Evolutionary conservation across 495 filamentous ascomycete species (phyloP).

Genomic region (Daldinia concentrica): DNA sequence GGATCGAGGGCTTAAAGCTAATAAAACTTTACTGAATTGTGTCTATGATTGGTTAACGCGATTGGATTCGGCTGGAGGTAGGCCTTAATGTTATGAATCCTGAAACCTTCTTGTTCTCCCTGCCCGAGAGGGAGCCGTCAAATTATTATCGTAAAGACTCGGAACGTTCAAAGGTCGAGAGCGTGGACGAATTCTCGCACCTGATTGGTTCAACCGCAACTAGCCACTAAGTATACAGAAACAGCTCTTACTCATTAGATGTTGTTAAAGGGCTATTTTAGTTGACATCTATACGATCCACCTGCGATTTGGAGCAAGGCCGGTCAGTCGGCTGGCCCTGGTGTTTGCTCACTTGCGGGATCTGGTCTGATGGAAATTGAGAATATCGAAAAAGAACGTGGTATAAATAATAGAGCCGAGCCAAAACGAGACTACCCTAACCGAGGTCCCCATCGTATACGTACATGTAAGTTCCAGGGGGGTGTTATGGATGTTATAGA

Average conservation of each 20-base stretch:
- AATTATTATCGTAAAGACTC: slow-evolving; percentile 5
- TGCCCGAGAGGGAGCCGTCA: slow-evolving; percentile 28
- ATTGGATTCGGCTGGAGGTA: slow-evolving; percentile 6
- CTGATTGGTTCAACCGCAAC: slow-evolving; percentile 29
- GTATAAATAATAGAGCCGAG: slow-evolving; percentile 1
- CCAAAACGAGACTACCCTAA: slow-evolving; percentile 3
- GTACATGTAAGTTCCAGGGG: not conserved
- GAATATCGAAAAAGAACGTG: not conserved
- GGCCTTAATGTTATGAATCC: slow-evolving; percentile 2
- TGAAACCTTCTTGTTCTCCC: slow-evolving; percentile 6
- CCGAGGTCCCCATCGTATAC: not conserved
- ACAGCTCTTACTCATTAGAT: slow-evolving; percentile 26
- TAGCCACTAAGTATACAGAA: slow-evolving; percentile 18
- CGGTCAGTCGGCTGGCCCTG: slow-evolving; percentile 15
- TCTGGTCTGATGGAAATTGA: slow-evolving; percentile 18
- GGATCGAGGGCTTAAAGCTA: slow-evolving; percentile 5
- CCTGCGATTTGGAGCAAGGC: slow-evolving; percentile 25
- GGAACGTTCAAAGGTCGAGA: slow-evolving; percentile 15
- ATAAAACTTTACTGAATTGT: not conserved
- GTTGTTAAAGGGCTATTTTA: slow-evolving; percentile 25
- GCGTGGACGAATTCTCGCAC: slow-evolving; percentile 34
- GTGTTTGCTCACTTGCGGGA: slow-evolving; percentile 16
- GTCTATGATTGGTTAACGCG: not conserved
- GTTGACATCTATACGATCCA: slow-evolving; percentile 33
- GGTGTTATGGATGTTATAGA: not conserved